A percentile compares a stretch with the other conserved stretches of the same genome.
These are phyloP conservation scores for Trichoderma semiorbis DNA, from an alignment of 2,329 filamentous ascomycete genomes.

Conservation along the genomic window DNA sequence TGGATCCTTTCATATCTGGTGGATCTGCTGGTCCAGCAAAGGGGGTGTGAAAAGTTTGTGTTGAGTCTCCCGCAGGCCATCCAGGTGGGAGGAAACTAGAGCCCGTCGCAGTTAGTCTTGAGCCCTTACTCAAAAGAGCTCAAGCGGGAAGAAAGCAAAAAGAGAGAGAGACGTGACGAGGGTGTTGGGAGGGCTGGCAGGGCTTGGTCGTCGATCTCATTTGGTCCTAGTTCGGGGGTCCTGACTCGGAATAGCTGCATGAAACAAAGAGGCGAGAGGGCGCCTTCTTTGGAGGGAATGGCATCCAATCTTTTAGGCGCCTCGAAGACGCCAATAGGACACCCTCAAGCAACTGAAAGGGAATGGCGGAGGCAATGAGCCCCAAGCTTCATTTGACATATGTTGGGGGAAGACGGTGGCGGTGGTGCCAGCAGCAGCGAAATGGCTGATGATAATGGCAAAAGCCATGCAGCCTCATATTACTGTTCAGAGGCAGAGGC, in stretches of 20 bases:
- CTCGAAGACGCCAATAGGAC: not conserved
- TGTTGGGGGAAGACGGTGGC: not conserved
- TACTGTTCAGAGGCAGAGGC: not conserved
- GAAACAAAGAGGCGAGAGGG: not conserved
- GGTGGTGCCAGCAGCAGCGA: not conserved
- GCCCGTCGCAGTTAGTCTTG: not conserved
- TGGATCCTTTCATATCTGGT: not conserved
- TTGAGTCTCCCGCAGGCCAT: not conserved
- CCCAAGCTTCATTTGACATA: not conserved
- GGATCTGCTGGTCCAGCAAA: not conserved
- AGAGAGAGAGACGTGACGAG: not conserved
- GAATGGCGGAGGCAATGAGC: not conserved
- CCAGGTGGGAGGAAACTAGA: not conserved
- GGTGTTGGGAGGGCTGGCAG: not conserved
- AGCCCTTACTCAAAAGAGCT: not conserved
- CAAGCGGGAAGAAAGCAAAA: not conserved
- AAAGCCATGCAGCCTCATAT: not conserved
- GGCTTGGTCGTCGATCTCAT: slow-evolving; percentile 12
- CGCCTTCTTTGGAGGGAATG: not conserved
- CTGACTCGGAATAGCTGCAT: slow-evolving; percentile 15
- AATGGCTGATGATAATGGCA: not conserved
- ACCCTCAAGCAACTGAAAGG: not conserved
- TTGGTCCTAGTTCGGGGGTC: slow-evolving; percentile 11
- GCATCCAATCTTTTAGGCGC: not conserved
- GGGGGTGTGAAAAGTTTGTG: not conserved